Evolutionary conservation across 2,329 filamentous ascomycete genomes (phyloP), one percentile per base, ranked within the genome.

Genomic region (Massarina eburnea): DNA sequence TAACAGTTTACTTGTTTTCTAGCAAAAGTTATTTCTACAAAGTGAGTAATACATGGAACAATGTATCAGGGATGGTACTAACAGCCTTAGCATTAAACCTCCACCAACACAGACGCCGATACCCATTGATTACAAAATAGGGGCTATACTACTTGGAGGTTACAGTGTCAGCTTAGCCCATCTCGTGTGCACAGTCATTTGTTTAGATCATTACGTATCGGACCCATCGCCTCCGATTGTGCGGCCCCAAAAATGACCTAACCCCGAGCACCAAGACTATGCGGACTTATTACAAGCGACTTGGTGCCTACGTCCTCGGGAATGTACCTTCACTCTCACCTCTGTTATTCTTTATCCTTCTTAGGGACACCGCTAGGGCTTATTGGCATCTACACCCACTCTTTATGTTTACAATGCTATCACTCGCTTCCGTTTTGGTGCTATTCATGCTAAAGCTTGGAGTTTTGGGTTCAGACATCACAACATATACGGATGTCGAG

Each of bases 401-500:
- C 46, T n/a, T 49, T 36, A 38, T 14, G 12, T 41, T 39, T 6
- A 30, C 41, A 9, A 45, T 47, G 45, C 21, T 39, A n/a, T 37
- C 29, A 26, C 26, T 19, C 34, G 24, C 30, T 47, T 38, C 15
- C 17, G 12, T 32, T 34, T 8, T 33, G 9, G 6, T 46, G 12
- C 6, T 21, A 5, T n/a, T 40, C 7, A 9, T 30, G 18, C 30
- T 32, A 15, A 21, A 39, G 1, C 10, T 44, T 15, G 21, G 22
- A 4, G 39, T 35, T 30, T 34, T 22, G 4, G 47, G 48, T 2
- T 49, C 52, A 4, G 54, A 48, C 10, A 55, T 57, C 29, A 52
- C 46, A 1, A 40, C 46, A 1, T 57, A 55, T 41, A 50, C 39
- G 4, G 54, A 57, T 35, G 41, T 15, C 8, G 41, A 47, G 10